Conservation (phyloP, 2,329 filamentous ascomycete species). For the Cladobotryum mycophilum region DNA sequence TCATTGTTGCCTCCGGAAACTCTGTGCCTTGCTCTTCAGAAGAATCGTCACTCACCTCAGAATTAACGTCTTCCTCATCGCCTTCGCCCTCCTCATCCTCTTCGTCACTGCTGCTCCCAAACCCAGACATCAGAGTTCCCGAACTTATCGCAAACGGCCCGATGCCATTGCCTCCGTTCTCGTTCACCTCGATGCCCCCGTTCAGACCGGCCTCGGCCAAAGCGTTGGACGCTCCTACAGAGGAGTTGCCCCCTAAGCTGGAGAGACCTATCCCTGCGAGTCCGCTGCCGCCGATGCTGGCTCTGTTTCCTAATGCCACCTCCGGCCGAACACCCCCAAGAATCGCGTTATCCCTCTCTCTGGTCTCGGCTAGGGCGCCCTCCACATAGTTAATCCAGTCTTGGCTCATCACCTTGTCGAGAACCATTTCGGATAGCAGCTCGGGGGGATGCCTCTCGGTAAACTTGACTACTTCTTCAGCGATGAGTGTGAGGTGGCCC, state of each 20-base stretch:
- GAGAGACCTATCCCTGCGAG: constrained; percentile 45
- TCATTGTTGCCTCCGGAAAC: constrained; percentile 22
- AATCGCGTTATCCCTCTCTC: constrained; percentile 96
- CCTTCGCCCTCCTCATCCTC: constrained; percentile 93
- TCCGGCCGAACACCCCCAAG: constrained; percentile 91
- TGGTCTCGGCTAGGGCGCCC: constrained; percentile 82
- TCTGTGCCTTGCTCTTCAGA: constrained; percentile 24
- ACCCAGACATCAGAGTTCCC: constrained; percentile 77
- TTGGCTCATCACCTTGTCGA: constrained; percentile 81
- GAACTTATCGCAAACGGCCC: constrained; percentile 67
- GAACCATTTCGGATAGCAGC: constrained; percentile 72
- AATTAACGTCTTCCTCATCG: constrained; percentile 67
- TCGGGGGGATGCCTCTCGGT: constrained; percentile 90
- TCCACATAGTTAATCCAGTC: constrained; percentile 96
- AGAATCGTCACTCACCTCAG: constrained; percentile 52
- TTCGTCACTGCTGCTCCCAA: constrained; percentile 91
- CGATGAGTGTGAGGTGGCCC: constrained; percentile 94
- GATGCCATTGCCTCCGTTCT: constrained; percentile 60
- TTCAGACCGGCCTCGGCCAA: constrained; percentile 78
- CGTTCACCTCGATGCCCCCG: constrained; percentile 62
- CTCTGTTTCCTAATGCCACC: constrained; percentile 74
- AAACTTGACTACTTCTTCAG: constrained; percentile 98
- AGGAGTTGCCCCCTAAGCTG: constrained; percentile 33
- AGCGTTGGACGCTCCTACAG: constrained; percentile 51
- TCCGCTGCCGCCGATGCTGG: constrained; percentile 46